phyloP scores from a whole-genome alignment of 2,329 filamentous ascomycete genomes.

The Cladobotryum mycophilum region DNA sequence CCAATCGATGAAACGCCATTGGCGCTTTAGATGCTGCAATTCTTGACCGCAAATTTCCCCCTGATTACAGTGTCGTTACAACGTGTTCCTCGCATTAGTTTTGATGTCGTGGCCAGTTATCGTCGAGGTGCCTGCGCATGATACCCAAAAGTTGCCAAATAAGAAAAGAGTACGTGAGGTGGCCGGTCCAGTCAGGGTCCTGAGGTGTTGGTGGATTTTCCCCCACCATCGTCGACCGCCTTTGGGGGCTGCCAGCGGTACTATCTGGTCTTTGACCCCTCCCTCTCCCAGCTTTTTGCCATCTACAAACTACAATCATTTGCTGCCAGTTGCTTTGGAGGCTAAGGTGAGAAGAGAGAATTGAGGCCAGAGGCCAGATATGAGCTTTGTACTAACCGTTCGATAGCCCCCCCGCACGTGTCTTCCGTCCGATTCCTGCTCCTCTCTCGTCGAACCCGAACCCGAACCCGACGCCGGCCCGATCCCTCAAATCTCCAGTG shows the following conservation, averaged over 20 bases:
- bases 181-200: background rate
- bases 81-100: background rate
- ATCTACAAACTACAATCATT: constrained; percentile 1
- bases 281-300: too few species aligned
- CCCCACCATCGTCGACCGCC: background rate
- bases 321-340: too few species aligned
- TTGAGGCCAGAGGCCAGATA: background rate
- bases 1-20: background rate
- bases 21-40: background rate
- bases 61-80: background rate
- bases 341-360: background rate
- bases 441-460: background rate
- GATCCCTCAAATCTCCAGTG: background rate
- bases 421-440: constrained; percentile 7
- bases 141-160: too few species aligned
- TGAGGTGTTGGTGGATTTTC: constrained; percentile 3
- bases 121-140: too few species aligned
- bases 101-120: background rate
- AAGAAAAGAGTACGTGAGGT: too few species aligned
- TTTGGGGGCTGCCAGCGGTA: background rate
- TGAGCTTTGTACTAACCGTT: background rate
- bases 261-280: background rate
- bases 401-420: background rate
- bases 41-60: background rate
- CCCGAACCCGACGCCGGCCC: background rate